Percentiles rank a stretch among this genome's conserved stretches.
phyloP scores from a whole-genome alignment of 306 rosid species.

The Hippophae tibetana region DNA sequence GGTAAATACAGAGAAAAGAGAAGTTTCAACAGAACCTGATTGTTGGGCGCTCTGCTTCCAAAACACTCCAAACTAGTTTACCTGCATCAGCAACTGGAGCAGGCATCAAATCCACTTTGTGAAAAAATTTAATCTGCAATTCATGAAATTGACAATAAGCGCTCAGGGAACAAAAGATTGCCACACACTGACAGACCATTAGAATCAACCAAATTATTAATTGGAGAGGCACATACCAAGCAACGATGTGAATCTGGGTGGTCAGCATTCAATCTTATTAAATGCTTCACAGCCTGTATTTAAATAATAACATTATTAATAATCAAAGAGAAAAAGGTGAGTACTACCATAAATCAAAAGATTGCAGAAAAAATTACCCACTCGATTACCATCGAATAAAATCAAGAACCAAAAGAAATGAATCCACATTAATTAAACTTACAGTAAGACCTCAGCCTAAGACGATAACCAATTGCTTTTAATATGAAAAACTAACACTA shows the following conservation, averaged over 20 bases:
- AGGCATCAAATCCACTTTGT: slow-evolving; percentile 57
- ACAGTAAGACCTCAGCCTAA: no score
- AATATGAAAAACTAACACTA: no score
- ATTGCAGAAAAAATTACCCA: background rate
- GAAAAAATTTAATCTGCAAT: slow-evolving; percentile 81
- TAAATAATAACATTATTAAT: background rate
- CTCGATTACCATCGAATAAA: background rate
- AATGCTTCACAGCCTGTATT: slow-evolving; percentile 81
- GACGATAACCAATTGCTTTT: no score
- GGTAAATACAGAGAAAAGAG: background rate
- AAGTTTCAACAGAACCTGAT: slow-evolving; percentile 46
- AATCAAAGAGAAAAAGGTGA: no score
- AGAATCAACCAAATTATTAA: background rate
- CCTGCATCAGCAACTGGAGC: slow-evolving; percentile 61
- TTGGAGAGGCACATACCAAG: slow-evolving; percentile 46
- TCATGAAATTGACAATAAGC: slow-evolving; percentile 22
- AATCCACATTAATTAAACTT: no score
- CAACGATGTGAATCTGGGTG: slow-evolving; percentile 95
- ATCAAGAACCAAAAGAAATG: no score
- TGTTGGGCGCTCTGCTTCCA: slow-evolving; percentile 78
- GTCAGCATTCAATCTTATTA: slow-evolving; percentile 74
- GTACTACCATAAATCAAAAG: background rate
- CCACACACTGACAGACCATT: background rate
- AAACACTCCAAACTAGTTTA: slow-evolving; percentile 79
- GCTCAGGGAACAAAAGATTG: background rate